Base-by-base conservation (phyloP, 495 filamentous ascomycete species). In the Aspergillus egyptiacus region DNA sequence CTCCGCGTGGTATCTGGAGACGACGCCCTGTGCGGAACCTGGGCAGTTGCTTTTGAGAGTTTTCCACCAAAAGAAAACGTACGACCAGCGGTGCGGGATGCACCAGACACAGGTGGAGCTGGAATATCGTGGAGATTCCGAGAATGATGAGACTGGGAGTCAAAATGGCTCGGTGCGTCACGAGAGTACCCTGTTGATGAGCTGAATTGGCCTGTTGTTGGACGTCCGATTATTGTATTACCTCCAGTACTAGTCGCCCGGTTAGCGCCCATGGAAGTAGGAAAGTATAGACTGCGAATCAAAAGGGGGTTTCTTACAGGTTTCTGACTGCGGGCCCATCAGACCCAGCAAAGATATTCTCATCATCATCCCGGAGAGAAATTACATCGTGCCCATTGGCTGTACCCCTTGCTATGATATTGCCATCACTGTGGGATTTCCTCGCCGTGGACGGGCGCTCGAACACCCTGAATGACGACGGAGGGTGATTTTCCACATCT, bases 161-260 rank as follows among this genome's bases (percentile, higher is more conserved):
- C 79, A 28, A 84, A 78, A 46, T 80, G 73, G 5, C 65, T 63
- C 17, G 71, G 69, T 6, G 74, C 62, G 50, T 87, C 86, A 18
- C 81, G 81, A 6, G 85, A 87, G 6, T 85, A 88, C 18, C 85
- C 84, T 7, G 85, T 87, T 13, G 81, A 79, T 46, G 86, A 86
- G 59, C 84, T 87, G 53, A 85, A 73, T 40, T 83, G 80, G 9
- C 66, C 70, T n/a, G 75, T 74, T 24, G 69, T 67, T 23, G 84
- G 85, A 56, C 80, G 82, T 55, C 88, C 76, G 55, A 73, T 63
- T n/a, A n/a, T n/a, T 33, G 82, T 83, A 23, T 44, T 44, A 20
- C 76, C 81, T 46, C 80, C 82, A 64, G 83, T 85, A 45, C 77
- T 76, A 60, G 76, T 80, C 55, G 39, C 30, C 55, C 38, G 43